These are phyloP conservation scores for Trichoderma sp. DNA, from an alignment of 2,329 filamentous ascomycete genomes.

Conservation along the genomic window DNA sequence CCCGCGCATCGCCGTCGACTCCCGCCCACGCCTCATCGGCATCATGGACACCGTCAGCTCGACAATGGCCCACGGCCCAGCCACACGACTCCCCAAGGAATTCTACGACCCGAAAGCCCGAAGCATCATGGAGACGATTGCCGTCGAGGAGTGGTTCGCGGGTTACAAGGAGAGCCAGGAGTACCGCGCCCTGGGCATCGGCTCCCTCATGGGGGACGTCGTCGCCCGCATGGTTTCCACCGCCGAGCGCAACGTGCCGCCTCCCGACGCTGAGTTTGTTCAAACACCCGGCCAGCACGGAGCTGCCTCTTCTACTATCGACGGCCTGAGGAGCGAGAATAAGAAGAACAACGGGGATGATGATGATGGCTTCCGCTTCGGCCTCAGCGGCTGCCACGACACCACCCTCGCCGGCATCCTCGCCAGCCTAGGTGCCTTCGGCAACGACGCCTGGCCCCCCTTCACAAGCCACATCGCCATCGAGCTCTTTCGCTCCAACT, in stretches of 20 bases:
- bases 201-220: constrained; percentile 78
- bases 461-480: constrained; percentile 91
- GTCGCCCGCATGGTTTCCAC: constrained; percentile 71
- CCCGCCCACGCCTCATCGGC: constrained; percentile 77
- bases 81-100: constrained; percentile 73
- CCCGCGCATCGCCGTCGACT: constrained; percentile 74
- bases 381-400: constrained; percentile 84
- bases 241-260: constrained; percentile 48
- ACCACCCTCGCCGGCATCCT: constrained; percentile 84
- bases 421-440: constrained; percentile 74
- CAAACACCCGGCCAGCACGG: constrained; percentile 33
- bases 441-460: constrained; percentile 76
- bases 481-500: constrained; percentile 72
- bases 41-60: constrained; percentile 95
- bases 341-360: constrained; percentile 19
- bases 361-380: constrained; percentile 60
- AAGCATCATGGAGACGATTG: constrained; percentile 69
- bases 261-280: constrained; percentile 49
- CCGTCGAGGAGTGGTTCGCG: constrained; percentile 87
- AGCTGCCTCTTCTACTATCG: too few relatives aligned
- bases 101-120: constrained; percentile 80
- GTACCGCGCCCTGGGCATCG: constrained; percentile 87
- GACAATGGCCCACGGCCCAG: constrained; percentile 72
- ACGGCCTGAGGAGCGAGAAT: not conserved
- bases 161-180: constrained; percentile 83